These are phyloP conservation scores for Barbarea vulgaris DNA, from an alignment of 345 rosid genomes.

Conservation along the genomic window DNA sequence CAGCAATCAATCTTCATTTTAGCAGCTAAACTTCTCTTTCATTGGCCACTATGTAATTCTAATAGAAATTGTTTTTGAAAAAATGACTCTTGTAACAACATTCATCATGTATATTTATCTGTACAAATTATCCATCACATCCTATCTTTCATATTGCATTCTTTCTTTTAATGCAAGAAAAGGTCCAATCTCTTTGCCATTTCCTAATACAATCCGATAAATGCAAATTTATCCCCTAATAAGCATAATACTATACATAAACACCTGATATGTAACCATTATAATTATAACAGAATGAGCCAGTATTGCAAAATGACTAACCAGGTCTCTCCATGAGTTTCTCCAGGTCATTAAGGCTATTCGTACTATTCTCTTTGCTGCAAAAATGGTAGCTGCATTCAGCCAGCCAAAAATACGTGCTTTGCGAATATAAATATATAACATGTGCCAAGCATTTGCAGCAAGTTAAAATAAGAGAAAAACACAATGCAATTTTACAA, in stretches of 20 bases:
- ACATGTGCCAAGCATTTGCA: conserved; percentile 8
- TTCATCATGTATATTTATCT: neutral
- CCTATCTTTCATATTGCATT: neutral
- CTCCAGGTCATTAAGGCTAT: conserved; percentile 23
- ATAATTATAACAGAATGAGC: neutral
- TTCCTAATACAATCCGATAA: neutral
- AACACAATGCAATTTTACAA: neutral
- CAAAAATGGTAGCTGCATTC: conserved; percentile 22
- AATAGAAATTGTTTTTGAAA: neutral
- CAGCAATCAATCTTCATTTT: conserved; percentile 8
- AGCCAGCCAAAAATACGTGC: neutral
- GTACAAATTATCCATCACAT: neutral
- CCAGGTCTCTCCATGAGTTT: conserved; percentile 36
- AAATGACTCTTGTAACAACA: neutral
- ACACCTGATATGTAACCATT: neutral
- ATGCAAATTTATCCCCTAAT: neutral
- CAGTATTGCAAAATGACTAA: conserved; percentile 25
- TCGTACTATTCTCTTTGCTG: conserved; percentile 33
- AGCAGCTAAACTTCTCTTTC: neutral
- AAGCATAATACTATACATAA: neutral
- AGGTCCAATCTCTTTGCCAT: conserved; percentile 8
- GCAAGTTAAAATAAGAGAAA: neutral
- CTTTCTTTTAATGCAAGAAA: neutral
- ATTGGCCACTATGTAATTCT: neutral
- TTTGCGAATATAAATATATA: conserved; percentile 11